Base-by-base conservation (phyloP, 441 rosid genomes). In the Erodium moschatum region DNA sequence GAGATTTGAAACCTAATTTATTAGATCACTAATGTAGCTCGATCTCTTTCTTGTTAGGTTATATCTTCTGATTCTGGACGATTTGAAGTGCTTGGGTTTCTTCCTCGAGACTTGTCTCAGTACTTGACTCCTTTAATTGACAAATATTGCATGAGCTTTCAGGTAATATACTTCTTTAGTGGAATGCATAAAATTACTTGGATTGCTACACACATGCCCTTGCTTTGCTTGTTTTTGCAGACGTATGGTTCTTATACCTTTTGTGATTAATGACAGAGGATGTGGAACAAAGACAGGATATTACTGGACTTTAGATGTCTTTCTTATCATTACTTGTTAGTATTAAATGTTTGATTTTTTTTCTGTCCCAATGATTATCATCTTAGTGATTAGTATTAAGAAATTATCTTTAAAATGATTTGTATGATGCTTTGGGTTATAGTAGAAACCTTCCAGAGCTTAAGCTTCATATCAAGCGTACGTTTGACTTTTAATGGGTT, bases 41-140 rank as follows among this genome's bases (percentile, higher is more conserved):
- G 48, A 0, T 42, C 48, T 42, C 52, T 70, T 58, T 40, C 38
- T 40, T 58, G 19, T 52, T 81, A 90, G 98, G 97, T 90, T 81
- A 50, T 88, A 65, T 85, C 72, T 69, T 77, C 80, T 46, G 85
- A 87, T 71, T 76, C 81, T 35, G 78, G 66, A 8, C 44, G 76
- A 67, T 72, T 68, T 76, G 77, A 76, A 69, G 82, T 76, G 76
- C 90, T 90, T 71, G 98, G 98, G 67, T 90, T 85, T 81, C 77
- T 92, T 50, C 91, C 98, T 33, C 85, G 84, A 78, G 89, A 85
- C 64, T 74, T 90, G 69, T 88, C 94, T 48, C 86, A 80, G 66
- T 80, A 79, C 78, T 76, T 92, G 67, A 82, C 96, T 65, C 91
- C 94, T 38, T 74, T 92, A 33, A 79, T 92, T 66, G 89, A 87